Conservation (phyloP, 768 basidiomycete genomes). For the Amanita inopinata region DNA sequence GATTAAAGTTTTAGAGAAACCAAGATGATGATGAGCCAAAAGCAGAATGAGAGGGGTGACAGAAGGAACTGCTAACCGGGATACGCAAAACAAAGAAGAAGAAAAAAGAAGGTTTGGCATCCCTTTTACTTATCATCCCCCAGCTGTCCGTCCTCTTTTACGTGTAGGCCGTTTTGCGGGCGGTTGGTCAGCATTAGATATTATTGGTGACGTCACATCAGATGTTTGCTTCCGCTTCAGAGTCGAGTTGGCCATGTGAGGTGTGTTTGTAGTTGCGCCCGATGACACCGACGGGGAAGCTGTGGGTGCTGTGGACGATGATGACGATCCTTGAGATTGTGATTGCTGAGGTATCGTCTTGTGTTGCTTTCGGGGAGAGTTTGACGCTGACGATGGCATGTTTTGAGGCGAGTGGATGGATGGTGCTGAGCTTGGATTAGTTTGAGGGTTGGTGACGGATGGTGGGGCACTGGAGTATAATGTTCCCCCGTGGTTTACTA, state of each 20-base stretch:
- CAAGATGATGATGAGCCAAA: slow-evolving; percentile 12
- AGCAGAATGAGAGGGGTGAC: slow-evolving; percentile 12
- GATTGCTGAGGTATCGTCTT: slow-evolving; percentile 37
- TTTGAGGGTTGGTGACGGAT: slow-evolving; percentile 34
- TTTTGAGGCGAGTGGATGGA: slow-evolving; percentile 42
- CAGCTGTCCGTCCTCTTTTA: slow-evolving; percentile 44
- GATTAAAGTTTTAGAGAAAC: too few species aligned
- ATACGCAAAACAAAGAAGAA: slow-evolving; percentile 18
- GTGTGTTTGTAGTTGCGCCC: slow-evolving; percentile 36
- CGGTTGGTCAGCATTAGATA: slow-evolving; percentile 34
- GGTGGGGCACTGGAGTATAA: slow-evolving; percentile 42
- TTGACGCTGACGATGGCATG: slow-evolving; percentile 37
- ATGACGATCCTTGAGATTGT: slow-evolving; percentile 22
- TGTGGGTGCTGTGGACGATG: slow-evolving; percentile 25
- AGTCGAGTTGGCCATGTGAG: slow-evolving; percentile 36
- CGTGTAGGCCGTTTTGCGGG: slow-evolving; percentile 41
- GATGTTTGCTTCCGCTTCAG: slow-evolving; percentile 47
- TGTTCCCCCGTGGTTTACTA: slow-evolving; percentile 24
- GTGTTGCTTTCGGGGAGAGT: slow-evolving; percentile 54
- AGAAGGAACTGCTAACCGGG: too few species aligned
- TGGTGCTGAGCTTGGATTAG: slow-evolving; percentile 17
- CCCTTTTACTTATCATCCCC: slow-evolving; percentile 25
- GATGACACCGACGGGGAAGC: slow-evolving; percentile 20
- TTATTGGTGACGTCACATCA: slow-evolving; percentile 41
- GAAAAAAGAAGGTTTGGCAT: slow-evolving; percentile 14